Conservation (phyloP, 1,284 basidiomycete species). For the Golubevia pallescens region DNA sequence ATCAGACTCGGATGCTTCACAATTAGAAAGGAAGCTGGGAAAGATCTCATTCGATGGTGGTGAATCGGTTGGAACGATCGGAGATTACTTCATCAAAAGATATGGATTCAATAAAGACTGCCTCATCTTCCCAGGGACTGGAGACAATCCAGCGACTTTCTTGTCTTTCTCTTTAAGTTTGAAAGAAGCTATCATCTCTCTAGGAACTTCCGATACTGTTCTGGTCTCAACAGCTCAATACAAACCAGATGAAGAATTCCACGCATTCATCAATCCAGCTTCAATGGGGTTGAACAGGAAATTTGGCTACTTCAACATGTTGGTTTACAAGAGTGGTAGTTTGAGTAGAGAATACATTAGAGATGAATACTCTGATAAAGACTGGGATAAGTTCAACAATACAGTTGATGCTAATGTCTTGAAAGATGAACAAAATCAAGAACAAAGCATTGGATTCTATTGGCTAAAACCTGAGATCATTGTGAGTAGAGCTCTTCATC, state of each 20-base stretch:
- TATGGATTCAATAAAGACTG: slow-evolving; percentile 82
- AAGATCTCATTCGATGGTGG: slow-evolving; percentile 76
- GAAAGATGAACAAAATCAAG: neutral
- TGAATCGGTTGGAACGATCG: slow-evolving; percentile 73
- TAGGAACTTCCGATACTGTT: slow-evolving; percentile 90
- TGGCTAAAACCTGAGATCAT: slow-evolving; percentile 60
- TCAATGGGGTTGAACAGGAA: slow-evolving; percentile 19
- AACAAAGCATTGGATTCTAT: slow-evolving; percentile 39
- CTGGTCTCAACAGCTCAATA: slow-evolving; percentile 71
- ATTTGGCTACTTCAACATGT: slow-evolving; percentile 66
- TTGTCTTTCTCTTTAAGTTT: slow-evolving; percentile 73
- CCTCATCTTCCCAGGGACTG: slow-evolving; percentile 82
- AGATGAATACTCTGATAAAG: slow-evolving; percentile 28
- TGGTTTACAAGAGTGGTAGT: slow-evolving; percentile 66
- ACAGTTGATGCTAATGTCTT: slow-evolving; percentile 15
- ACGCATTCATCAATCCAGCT: slow-evolving; percentile 68
- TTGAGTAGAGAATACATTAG: slow-evolving; percentile 62
- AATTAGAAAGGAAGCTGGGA: slow-evolving; percentile 76
- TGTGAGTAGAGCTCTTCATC: neutral
- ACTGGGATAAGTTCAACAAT: slow-evolving; percentile 44
- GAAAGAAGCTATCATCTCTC: slow-evolving; percentile 83
- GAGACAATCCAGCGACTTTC: slow-evolving; percentile 89
- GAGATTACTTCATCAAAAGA: slow-evolving; percentile 75
- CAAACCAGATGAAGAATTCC: slow-evolving; percentile 66
- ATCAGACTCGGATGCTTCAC: slow-evolving; percentile 70